Evolutionary conservation across 1,284 basidiomycete species (phyloP).

Genomic region (Moesziomyces antarcticus): DNA sequence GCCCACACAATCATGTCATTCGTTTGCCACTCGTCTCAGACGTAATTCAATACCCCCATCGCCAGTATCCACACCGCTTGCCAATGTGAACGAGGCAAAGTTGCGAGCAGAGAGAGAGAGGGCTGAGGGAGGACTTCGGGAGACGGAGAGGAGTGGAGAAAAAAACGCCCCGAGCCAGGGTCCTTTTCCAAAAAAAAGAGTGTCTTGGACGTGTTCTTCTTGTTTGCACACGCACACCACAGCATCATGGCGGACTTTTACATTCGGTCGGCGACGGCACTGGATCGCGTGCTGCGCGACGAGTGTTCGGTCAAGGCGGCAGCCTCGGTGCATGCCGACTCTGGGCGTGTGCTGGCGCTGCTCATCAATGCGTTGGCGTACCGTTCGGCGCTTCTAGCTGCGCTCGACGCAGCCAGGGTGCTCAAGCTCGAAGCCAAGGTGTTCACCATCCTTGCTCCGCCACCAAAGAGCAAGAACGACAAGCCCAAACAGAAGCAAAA

Average conservation of each 20-base stretch:
- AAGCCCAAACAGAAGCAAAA: constrained; percentile 2
- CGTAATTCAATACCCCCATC: no score
- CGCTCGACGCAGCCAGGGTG: constrained; percentile 37
- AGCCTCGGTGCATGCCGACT: constrained; percentile 40
- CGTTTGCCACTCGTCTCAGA: no score
- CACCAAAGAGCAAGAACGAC: constrained; percentile 2
- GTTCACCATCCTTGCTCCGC: constrained; percentile 19
- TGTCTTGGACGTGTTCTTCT: no score
- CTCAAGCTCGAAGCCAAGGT: constrained; percentile 32
- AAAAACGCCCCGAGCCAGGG: no score
- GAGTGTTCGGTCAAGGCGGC: constrained; percentile 60
- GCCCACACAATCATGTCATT: no score
- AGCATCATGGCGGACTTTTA: constrained; percentile 60
- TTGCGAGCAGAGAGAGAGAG: no score
- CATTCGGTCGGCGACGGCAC: constrained; percentile 48
- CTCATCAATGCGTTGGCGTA: constrained; percentile 58
- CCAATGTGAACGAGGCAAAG: no score
- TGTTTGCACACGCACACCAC: no score
- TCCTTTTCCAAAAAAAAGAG: no score
- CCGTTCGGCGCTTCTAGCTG: constrained; percentile 31
- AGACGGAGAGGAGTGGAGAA: no score
- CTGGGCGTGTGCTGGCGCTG: constrained; percentile 57
- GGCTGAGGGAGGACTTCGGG: no score
- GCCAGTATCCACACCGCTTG: no score
- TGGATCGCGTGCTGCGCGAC: constrained; percentile 50